Conservation (phyloP, 352 stramenopile species). For the Globisporangium takayamanum region DNA sequence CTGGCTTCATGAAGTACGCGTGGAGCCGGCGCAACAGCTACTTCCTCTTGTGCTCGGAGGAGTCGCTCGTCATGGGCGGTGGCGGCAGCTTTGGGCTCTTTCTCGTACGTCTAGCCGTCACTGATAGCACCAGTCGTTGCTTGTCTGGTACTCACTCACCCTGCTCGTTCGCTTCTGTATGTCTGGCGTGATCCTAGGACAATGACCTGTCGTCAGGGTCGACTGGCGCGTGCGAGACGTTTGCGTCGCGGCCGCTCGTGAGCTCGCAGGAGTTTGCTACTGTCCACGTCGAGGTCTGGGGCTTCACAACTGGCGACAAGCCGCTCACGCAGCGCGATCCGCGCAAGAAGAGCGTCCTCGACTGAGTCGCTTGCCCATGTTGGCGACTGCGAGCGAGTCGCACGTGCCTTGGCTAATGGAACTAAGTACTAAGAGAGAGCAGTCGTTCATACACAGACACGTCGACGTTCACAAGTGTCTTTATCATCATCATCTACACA, state of each 20-base stretch:
- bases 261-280: constrained; percentile 74
- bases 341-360: constrained; percentile 62
- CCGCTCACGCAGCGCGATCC: constrained; percentile 21
- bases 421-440: not conserved
- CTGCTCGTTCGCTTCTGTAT: constrained; percentile 3
- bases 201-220: constrained; percentile 77
- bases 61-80: constrained; percentile 88
- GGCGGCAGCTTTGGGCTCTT: constrained; percentile 87
- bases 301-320: constrained; percentile 68
- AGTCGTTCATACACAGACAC: not conserved
- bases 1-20: constrained; percentile 66
- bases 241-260: constrained; percentile 73
- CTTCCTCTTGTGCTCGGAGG: constrained; percentile 88
- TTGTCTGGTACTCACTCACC: not conserved
- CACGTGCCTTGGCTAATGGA: not conserved
- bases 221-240: constrained; percentile 86
- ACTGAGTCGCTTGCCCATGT: constrained; percentile 17
- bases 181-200: constrained; percentile 38
- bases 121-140: not conserved
- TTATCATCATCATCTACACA: not conserved
- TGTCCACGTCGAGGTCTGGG: constrained; percentile 82
- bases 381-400: constrained; percentile 6
- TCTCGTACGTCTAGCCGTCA: constrained; percentile 39
- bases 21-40: constrained; percentile 89
- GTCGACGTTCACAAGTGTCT: not conserved